Conservation (phyloP, 2,329 filamentous ascomycete genomes). For the Trichoderma simmonsii region DNA sequence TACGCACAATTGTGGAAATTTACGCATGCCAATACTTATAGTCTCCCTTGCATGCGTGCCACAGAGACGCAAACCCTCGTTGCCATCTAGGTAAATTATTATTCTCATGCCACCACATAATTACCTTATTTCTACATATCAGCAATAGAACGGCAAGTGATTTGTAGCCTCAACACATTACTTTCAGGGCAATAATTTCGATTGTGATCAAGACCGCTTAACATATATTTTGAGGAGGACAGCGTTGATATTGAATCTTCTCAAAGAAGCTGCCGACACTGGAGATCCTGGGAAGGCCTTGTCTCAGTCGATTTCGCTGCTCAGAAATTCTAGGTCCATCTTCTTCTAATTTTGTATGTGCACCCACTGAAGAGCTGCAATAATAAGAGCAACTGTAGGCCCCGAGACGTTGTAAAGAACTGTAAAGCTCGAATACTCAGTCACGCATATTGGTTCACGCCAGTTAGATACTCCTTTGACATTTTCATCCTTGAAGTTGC, state of each 20-base stretch:
- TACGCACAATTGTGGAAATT: neutral
- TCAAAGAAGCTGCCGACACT: neutral
- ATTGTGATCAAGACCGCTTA: neutral
- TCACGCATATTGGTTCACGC: neutral
- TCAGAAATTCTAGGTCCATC: neutral
- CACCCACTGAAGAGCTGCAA: neutral
- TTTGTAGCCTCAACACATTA: no score
- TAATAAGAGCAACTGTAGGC: neutral
- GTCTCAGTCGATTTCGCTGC: neutral
- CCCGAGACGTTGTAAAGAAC: neutral
- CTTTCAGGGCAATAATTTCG: neutral
- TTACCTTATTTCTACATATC: neutral
- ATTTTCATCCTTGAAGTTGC: neutral
- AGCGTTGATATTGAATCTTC: neutral
- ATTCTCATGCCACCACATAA: neutral
- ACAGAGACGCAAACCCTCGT: fast-evolving
- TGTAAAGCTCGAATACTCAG: neutral
- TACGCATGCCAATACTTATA: neutral
- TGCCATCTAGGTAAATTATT: neutral
- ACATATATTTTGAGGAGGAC: neutral
- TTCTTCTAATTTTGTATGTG: no score
- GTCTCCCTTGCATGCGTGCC: neutral
- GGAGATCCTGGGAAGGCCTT: neutral
- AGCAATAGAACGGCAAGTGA: neutral
- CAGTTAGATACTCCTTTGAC: neutral